phyloP scores from a whole-genome alignment of 2,329 filamentous ascomycete genomes.

The Cladosporium sp. region DNA sequence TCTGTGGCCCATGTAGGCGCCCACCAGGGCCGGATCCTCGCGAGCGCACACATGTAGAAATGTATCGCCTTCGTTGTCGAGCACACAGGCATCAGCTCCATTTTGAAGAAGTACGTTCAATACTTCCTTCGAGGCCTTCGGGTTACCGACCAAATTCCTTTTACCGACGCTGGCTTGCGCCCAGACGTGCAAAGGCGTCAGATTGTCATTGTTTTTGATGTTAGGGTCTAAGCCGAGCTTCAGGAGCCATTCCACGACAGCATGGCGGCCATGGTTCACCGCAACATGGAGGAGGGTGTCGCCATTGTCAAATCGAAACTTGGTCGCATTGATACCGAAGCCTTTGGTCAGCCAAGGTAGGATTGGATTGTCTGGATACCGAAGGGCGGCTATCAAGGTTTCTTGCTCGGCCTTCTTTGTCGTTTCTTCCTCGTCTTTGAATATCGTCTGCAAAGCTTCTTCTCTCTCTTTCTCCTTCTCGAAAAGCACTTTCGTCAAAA shows the following conservation, averaged over 20 bases:
- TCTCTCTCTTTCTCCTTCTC: neutral
- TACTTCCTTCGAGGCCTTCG: neutral
- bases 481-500: neutral
- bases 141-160: neutral
- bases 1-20: neutral
- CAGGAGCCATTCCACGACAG: neutral
- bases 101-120: neutral
- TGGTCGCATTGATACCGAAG: neutral
- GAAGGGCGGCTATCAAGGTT: neutral
- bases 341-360: neutral
- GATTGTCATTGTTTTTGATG: neutral
- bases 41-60: neutral
- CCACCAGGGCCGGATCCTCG: neutral
- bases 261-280: neutral
- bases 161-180: neutral
- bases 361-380: neutral
- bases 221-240: neutral
- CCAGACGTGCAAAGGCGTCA: neutral
- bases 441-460: neutral
- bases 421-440: neutral
- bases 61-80: neutral
- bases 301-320: neutral
- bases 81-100: neutral
- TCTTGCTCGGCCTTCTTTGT: neutral
- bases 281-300: neutral